Conservation (phyloP, 257 asterid species). For the Buddleja alternifolia region DNA sequence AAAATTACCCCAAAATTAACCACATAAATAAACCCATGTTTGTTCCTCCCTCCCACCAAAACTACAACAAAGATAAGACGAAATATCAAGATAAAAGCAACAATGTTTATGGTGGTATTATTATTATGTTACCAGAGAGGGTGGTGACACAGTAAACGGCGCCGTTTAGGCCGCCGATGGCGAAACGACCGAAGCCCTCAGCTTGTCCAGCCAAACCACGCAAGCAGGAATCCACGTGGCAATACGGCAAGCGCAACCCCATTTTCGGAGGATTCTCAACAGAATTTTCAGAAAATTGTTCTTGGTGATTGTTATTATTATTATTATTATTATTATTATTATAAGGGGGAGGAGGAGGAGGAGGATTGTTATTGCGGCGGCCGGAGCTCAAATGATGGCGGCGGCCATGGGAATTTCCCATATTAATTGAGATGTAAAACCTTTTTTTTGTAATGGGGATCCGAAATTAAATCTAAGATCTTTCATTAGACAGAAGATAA, state of each 20-base stretch:
- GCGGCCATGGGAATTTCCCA: constrained; percentile 7
- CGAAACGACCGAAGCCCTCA: constrained; percentile 81
- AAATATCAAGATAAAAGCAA: background rate
- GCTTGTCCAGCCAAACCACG: constrained; percentile 74
- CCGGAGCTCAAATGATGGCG: constrained; percentile 29
- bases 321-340: too few relatives aligned
- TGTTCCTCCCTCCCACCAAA: background rate
- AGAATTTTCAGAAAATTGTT: background rate
- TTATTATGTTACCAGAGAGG: constrained; percentile 49
- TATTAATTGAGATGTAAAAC: constrained; percentile 1
- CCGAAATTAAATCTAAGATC: background rate
- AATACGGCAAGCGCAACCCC: constrained; percentile 58
- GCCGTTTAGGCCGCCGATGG: constrained; percentile 82
- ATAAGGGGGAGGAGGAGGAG: too few relatives aligned
- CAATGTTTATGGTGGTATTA: background rate
- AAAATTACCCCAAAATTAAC: background rate
- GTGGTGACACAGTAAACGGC: constrained; percentile 62
- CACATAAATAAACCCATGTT: background rate
- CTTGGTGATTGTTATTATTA: constrained; percentile 7
- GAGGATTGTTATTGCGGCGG: background rate
- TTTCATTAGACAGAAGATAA: too few relatives aligned
- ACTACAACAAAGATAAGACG: background rate
- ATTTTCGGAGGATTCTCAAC: constrained; percentile 18
- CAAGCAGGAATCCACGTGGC: constrained; percentile 60
- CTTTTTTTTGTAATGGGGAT: background rate